Base-by-base conservation (phyloP, 805 yeast species). In the Wickerhamomyces sydowiorum region DNA sequence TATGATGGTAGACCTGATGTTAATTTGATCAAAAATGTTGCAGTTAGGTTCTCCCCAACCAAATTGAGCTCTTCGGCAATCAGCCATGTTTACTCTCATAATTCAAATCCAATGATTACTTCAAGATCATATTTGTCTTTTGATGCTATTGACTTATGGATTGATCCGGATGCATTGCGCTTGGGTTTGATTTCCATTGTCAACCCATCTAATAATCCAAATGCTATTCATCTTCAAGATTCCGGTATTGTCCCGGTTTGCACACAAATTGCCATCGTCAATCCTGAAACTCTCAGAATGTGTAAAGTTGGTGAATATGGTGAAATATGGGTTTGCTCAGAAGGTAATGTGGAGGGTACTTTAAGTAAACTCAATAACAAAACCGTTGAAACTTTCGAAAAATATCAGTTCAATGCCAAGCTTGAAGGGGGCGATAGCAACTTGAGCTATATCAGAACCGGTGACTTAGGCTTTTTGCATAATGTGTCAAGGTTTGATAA, bases 221-320 rank as follows among this genome's bases (percentile, higher is more conserved):
- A 75, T 49, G 87, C 89, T 0, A 65, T 93, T 39, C 82, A 81
- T 43, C 65, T 93, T 8, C 96, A 89, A 56, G 99, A 93, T 56
- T 86, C 96, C 0, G 99, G 99, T 12, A 85, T 91, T 72, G 97
- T 90, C 0, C 95, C 97, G 1, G 90, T 89, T 8, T 86, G 95
- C 57, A 87, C 98, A 0, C 96, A 90, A 56, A 78, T 93, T 27
- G 93, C 95, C 1, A 85, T 93, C 45, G 97, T 93, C 3, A 93
- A 93, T 50, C 99, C 99, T 1, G 97, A 93, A 57, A 91, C 97
- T 0, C 62, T 75, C 36, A 67, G 70, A 41, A 67, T 89, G 12
- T 91, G 99, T 57, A 78, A 75, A 44, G 82, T 81, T 39, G 97
- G 98, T 7, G 99, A 93, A 61, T 80, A 78, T 60, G 99, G 99